A percentile compares a stretch with the other conserved stretches of the same genome.
Conservation (phyloP, 2,329 filamentous ascomycete genomes). For the Trichoderma oligosporum region DNA sequence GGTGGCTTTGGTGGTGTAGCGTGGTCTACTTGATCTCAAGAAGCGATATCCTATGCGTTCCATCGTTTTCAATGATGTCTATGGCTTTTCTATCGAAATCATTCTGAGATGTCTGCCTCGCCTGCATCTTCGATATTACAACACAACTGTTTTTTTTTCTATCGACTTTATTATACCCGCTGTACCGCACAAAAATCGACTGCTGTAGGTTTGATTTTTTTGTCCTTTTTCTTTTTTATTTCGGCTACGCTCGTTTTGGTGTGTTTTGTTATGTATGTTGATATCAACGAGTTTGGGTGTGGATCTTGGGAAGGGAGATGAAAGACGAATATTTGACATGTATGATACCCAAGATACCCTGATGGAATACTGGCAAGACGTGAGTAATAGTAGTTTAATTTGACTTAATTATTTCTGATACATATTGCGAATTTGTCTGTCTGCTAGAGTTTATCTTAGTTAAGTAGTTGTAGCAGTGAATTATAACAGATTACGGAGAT, state of each 20-base stretch:
- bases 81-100: neutral
- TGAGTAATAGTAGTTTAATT: neutral
- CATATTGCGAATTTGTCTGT: neutral
- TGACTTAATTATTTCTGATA: neutral
- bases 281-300: slow-evolving; percentile 1
- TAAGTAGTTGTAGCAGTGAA: too few relatives aligned
- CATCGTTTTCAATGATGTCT: slow-evolving; percentile 23
- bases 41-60: slow-evolving; percentile 19
- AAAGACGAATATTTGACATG: neutral
- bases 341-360: slow-evolving; percentile 25
- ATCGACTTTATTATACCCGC: neutral
- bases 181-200: neutral
- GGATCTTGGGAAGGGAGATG: slow-evolving; percentile 13
- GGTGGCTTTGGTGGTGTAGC: slow-evolving; percentile 29
- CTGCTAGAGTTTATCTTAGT: neutral
- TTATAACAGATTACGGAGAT: too few relatives aligned
- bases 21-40: slow-evolving; percentile 37
- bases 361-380: slow-evolving; percentile 8
- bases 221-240: too few relatives aligned
- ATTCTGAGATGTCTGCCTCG: neutral
- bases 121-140: neutral
- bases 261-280: slow-evolving; percentile 4
- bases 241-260: slow-evolving; percentile 10
- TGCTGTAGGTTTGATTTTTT: neutral
- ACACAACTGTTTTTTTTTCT: neutral